A percentile compares a stretch with the other conserved stretches of the same genome.
Evolutionary conservation across 2,329 filamentous ascomycete species (phyloP).

Genomic region (Blastomyces gilchristii): DNA sequence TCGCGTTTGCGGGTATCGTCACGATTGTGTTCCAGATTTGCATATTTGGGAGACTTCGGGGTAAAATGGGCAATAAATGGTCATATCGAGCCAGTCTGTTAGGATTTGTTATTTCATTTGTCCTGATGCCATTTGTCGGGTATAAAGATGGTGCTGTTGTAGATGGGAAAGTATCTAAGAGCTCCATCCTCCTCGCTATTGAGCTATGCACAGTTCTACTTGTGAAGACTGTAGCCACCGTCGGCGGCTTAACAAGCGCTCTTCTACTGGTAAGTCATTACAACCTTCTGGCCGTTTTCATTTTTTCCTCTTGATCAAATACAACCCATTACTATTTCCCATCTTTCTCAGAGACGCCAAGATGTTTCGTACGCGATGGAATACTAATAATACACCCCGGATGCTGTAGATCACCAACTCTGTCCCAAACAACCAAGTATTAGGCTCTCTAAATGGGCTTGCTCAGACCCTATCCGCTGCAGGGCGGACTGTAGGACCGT

Average conservation of each 20-base stretch:
- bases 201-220: constrained; percentile 74
- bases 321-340: neutral
- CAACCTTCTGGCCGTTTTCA: neutral
- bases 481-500: constrained; percentile 77
- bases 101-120: constrained; percentile 70
- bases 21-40: constrained; percentile 87
- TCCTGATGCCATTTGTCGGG: constrained; percentile 81
- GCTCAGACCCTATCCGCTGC: constrained; percentile 89
- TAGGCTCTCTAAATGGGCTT: constrained; percentile 85
- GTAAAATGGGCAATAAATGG: constrained; percentile 71
- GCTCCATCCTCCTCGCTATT: constrained; percentile 61
- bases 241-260: constrained; percentile 81
- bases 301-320: neutral
- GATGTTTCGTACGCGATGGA: neutral
- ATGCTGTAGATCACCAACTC: constrained; percentile 76
- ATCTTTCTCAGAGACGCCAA: too few relatives aligned
- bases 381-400: neutral
- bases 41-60: constrained; percentile 67
- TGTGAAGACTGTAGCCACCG: constrained; percentile 80
- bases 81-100: constrained; percentile 71
- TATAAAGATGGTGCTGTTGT: constrained; percentile 54
- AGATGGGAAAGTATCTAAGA: constrained; percentile 48
- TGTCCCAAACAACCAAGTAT: constrained; percentile 69
- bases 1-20: constrained; percentile 72
- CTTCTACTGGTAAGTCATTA: constrained; percentile 60